phyloP scores from a whole-genome alignment of 1,139 yeast genomes.

The Hyphopichia buzzinii region DNA sequence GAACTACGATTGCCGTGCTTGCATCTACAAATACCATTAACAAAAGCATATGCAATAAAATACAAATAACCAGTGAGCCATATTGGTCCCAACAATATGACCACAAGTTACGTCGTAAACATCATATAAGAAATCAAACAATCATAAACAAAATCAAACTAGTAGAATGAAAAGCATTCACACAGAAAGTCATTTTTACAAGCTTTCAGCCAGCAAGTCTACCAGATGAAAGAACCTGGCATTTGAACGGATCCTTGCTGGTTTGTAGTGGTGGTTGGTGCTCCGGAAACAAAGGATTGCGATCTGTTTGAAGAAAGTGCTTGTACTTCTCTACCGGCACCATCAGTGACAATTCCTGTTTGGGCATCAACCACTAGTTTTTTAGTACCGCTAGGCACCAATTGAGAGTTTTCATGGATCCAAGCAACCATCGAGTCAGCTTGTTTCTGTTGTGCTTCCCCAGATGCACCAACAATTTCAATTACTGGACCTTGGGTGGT shows the following conservation, averaged over 20 bases:
- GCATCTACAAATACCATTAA: too few species aligned
- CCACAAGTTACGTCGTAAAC: too few species aligned
- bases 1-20: too few species aligned
- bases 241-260: conserved; percentile 9
- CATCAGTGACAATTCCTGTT: conserved; percentile 26
- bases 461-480: conserved; percentile 15
- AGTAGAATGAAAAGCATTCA: too few species aligned
- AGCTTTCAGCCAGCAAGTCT: too few species aligned
- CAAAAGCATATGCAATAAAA: too few species aligned
- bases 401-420: conserved; percentile 10
- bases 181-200: too few species aligned
- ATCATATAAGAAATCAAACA: too few species aligned
- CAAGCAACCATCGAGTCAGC: conserved; percentile 10
- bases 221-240: conserved; percentile 16
- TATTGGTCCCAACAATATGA: too few species aligned
- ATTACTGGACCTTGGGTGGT: conserved; percentile 5
- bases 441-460: conserved; percentile 7
- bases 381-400: conserved; percentile 13
- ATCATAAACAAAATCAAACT: too few species aligned
- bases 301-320: conserved; percentile 3
- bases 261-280: conserved; percentile 11
- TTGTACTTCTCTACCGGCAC: conserved; percentile 11
- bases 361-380: conserved; percentile 22
- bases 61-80: too few species aligned
- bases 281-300: conserved; percentile 6